A percentile compares a stretch with the other conserved stretches of the same genome.
Conservation (phyloP, 257 asterid genomes). For the Gentiana straminea region DNA sequence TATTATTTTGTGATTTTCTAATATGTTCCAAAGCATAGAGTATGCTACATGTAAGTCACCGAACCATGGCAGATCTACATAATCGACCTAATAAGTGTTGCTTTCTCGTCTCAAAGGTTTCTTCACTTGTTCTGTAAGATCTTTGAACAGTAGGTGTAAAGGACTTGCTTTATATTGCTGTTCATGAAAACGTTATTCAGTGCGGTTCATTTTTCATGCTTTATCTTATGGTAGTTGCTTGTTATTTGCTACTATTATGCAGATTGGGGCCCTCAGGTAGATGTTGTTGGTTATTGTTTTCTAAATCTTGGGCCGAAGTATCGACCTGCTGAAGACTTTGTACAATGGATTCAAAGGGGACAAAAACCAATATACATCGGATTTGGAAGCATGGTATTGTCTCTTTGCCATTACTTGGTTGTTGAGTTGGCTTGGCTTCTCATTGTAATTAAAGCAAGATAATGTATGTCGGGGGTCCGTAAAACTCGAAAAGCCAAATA, state of each 20-base stretch:
- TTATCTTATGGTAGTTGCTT: neutral
- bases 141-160: neutral
- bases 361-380: constrained; percentile 80
- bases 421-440: neutral
- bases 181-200: neutral
- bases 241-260: constrained; percentile 17
- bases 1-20: neutral
- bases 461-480: no score
- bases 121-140: neutral
- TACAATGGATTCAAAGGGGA: constrained; percentile 75
- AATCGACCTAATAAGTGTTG: neutral
- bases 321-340: constrained; percentile 64
- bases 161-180: neutral
- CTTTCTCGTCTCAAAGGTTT: neutral
- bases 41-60: neutral
- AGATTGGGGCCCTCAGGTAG: constrained; percentile 97
- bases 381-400: constrained; percentile 95
- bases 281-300: constrained; percentile 93
- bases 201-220: neutral
- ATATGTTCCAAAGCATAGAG: neutral
- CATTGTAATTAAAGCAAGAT: neutral
- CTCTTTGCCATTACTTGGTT: neutral
- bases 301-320: constrained; percentile 62
- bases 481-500: no score
- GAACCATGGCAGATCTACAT: neutral